Evolutionary conservation across 768 basidiomycete species (phyloP), one percentile per base, ranked within the genome.

Genomic region (Omphalotus guepiniiformis): DNA sequence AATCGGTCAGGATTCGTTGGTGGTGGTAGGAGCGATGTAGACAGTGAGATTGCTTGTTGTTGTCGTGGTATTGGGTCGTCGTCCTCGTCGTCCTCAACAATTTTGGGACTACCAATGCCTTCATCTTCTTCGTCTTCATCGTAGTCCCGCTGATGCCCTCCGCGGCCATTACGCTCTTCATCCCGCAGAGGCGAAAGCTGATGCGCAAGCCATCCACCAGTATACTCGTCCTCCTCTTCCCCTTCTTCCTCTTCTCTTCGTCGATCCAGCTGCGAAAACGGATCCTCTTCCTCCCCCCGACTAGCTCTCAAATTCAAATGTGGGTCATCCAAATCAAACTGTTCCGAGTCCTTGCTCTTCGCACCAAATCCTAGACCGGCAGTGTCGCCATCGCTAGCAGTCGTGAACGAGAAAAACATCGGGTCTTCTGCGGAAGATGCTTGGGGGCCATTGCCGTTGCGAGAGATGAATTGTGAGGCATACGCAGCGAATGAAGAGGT

Each of bases 341-440:
- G n/a, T n/a, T n/a, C n/a, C n/a, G n/a, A n/a, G n/a, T n/a, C 67
- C 59, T 83, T 78, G 29, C 64, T 63, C 49, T 73, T 68, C 53
- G 69, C 63, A 51, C 69, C 63, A 58, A 13, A 16, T 32, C n/a
- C n/a, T n/a, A 71, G 66, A 50, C 74, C 79, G 55, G 69, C 66
- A 62, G 76, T 62, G 50, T 71, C 80, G 46, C 75, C 85, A 45
- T 82, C 75, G 67, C 21, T 32, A 35, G 88, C 85, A 53, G 87
- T 88, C 37, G 83, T 83, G 65, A 91, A 90, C 16, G 88, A 91
- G 74, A 87, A 92, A 74, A 92, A 92, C 64, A 92, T 78, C 45
- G 89, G 88, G 65, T 88, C 87, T 29, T 71, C n/a, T 37, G n/a
- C 73, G 30, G 81, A 82, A 18, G 80, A 76, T 32, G 78, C 75